Percentiles rank a stretch among this genome's conserved stretches.
Evolutionary conservation across 1,284 basidiomycete species (phyloP).

Genomic region (Fistulinella staudtii): DNA sequence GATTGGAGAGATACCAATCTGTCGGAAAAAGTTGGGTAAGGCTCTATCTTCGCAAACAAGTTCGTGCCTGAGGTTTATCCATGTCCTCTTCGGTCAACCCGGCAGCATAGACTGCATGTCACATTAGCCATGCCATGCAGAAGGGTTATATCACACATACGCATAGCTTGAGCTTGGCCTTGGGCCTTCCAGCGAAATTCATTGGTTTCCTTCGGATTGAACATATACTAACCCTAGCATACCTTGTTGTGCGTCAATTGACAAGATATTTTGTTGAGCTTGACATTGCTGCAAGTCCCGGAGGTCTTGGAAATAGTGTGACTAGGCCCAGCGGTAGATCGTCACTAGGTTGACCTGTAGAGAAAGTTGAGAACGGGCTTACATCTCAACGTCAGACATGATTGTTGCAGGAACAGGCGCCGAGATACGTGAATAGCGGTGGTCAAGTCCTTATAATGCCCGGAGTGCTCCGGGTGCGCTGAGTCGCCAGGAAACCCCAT

Average conservation of each 20-base stretch:
- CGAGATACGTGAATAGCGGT: no score
- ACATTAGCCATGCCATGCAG: conserved; percentile 3
- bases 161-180: conserved; percentile 79
- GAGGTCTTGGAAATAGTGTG: conserved; percentile 40
- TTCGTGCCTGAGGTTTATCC: conserved; percentile 69
- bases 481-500: no score
- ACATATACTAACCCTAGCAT: background rate
- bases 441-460: conserved; percentile 23
- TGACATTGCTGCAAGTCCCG: conserved; percentile 32
- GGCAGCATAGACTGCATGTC: conserved; percentile 64
- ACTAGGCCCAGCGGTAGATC: conserved; percentile 24
- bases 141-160: conserved; percentile 42
- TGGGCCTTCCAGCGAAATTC: conserved; percentile 44
- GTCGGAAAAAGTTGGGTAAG: conserved; percentile 8
- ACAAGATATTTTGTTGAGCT: conserved; percentile 69
- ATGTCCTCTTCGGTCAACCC: conserved; percentile 77
- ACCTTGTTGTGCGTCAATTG: conserved; percentile 72
- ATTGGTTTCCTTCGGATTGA: conserved; percentile 1
- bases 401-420: no score
- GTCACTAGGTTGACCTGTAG: background rate
- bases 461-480: conserved; percentile 12
- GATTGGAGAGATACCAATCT: conserved; percentile 81
- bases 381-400: conserved; percentile 63
- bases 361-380: conserved; percentile 16
- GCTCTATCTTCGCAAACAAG: conserved; percentile 1